Percentiles rank a stretch among this genome's conserved stretches.
Evolutionary conservation across 768 basidiomycete species (phyloP).

Genomic region (Jaapia argillacea): DNA sequence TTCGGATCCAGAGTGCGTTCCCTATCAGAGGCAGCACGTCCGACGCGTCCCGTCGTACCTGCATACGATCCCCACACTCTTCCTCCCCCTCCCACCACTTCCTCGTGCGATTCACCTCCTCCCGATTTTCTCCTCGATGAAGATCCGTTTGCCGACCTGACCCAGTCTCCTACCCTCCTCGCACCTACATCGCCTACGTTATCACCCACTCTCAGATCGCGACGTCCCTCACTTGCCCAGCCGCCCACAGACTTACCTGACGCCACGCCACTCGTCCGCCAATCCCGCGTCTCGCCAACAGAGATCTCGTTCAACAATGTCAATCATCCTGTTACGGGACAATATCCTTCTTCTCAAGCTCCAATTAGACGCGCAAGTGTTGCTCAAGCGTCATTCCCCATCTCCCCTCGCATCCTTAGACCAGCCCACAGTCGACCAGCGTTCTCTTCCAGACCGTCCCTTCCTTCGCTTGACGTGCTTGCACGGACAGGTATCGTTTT

Average conservation of each 20-base stretch:
- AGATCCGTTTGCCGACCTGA: conserved; percentile 64
- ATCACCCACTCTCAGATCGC: background rate
- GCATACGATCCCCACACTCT: background rate
- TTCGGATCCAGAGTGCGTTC: conserved; percentile 11
- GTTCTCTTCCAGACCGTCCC: background rate
- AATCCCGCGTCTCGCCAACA: conserved; percentile 3
- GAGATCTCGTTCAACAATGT: conserved; percentile 21
- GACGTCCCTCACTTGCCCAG: conserved; percentile 1
- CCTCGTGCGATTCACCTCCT: conserved; percentile 13
- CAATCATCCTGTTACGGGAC: conserved; percentile 23
- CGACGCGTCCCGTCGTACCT: background rate
- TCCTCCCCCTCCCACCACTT: background rate
- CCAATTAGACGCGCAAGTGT: background rate
- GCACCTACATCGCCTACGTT: conserved; percentile 1
- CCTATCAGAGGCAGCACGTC: background rate
- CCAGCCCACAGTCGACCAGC: background rate
- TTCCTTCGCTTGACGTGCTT: background rate
- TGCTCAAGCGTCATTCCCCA: background rate
- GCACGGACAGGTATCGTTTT: background rate
- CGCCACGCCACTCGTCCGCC: background rate
- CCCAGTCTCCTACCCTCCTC: conserved; percentile 3
- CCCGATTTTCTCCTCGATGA: conserved; percentile 44
- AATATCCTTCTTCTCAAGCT: conserved; percentile 21
- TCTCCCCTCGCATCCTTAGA: background rate
- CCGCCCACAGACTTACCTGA: background rate